Base-by-base conservation (phyloP, 1,284 basidiomycete species). In the Lentinula novae-zelandiae region DNA sequence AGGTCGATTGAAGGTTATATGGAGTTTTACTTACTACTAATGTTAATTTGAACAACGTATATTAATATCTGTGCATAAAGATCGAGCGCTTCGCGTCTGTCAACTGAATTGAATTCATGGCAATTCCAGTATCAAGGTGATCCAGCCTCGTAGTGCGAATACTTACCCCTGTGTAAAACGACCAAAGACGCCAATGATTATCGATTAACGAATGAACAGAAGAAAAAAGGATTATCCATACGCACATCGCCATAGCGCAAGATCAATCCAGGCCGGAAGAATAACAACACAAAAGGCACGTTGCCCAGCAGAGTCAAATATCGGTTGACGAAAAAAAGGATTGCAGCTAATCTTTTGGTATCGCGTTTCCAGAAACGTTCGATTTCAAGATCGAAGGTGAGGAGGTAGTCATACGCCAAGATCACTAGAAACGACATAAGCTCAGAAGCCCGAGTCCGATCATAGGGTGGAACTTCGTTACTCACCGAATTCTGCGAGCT, bases 371-470 rank as follows among this genome's bases (percentile, higher is more conserved):
- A 80, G 65, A 76, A 78, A 17, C 70, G 67, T 15, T 69, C 68
- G 34, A 76, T 60, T 62, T 81, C 79, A 10, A 61, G 59, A 1
- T 68, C 56, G 13, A 79, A 55, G 0, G 77, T 81, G 38, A 79
- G 65, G 6, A 68, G 9, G 58, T 76, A 77, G 62, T 81, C 78
- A 52, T 79, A 79, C 50, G 74, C 72, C 8, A 80, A 70, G 42
- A 78, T 68, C 0, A 59, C 75, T 78, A 39, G 9, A 40, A 22
- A 10, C n/a, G 36, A 40, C 13, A n/a, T 13, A 38, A n/a, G 6
- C 15, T n/a, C n/a, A 52, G n/a, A 20, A 15, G 12, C n/a, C n/a
- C 9, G n/a, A 9, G 51, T 13, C 51, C 7, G 13, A 20, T 52
- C 13, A 52, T 15, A 10, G 1, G 22, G 9, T 15, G 22, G 17